These are phyloP conservation scores for Hymenoscyphus albidus DNA, from an alignment of 2,329 filamentous ascomycete species.

Conservation along the genomic window DNA sequence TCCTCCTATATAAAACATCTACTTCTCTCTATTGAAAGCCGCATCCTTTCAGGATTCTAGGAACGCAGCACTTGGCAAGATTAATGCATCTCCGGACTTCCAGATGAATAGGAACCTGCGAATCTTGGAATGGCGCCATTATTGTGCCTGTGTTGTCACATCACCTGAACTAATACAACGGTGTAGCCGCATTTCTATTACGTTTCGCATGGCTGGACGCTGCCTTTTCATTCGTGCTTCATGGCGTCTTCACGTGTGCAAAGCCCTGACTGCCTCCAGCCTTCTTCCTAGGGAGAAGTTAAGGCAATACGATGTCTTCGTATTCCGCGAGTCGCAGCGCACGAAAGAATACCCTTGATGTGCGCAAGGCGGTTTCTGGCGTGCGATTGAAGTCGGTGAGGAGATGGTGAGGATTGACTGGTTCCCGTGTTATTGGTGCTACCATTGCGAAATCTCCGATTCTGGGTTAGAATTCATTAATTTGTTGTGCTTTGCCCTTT, in stretches of 20 bases:
- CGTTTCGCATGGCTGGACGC: not conserved
- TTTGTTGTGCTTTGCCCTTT: not conserved
- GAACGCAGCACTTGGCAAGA: not conserved
- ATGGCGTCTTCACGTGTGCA: not conserved
- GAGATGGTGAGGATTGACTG: not conserved
- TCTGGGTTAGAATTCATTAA: not conserved
- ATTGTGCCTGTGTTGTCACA: not conserved
- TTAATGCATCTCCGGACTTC: not conserved
- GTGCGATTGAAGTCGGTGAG: not conserved
- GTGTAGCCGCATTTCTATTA: slow-evolving; percentile 4
- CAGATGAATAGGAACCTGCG: not conserved
- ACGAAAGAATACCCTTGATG: not conserved
- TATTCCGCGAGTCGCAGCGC: not conserved
- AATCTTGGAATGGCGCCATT: slow-evolving; percentile 1
- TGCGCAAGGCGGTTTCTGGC: not conserved
- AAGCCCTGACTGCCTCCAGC: not conserved
- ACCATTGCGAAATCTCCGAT: not conserved
- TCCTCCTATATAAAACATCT: not conserved
- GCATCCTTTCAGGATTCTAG: not conserved
- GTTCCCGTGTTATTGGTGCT: not conserved
- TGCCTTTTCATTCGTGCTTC: not conserved
- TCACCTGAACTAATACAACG: slow-evolving; percentile 1
- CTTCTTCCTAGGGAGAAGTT: not conserved
- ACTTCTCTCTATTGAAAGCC: not conserved
- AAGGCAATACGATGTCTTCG: not conserved